Base-by-base conservation (phyloP, 176 grass and related monocot genomes). In the Secale cereale region DNA sequence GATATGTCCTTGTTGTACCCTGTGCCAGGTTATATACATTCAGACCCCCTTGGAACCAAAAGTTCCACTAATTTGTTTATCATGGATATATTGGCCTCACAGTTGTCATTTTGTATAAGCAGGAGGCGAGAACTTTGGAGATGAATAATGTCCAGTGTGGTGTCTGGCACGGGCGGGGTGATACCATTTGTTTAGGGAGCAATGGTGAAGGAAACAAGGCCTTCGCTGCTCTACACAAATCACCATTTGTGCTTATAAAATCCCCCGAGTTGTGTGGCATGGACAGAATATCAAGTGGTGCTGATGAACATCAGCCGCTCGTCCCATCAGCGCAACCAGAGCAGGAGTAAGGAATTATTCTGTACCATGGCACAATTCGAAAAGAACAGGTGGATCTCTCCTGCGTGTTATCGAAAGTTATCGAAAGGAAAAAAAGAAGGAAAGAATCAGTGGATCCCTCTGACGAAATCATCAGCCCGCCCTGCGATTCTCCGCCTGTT, bases 81-180 rank as follows among this genome's bases (percentile, higher is more conserved):
- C 78, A 12, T 62, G n/a, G 20, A 19, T 59, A 29, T 23, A 25
- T 84, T 20, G 22, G 66, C 41, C 86, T 92, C 28, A 83, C 39
- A 4, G 33, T 73, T 59, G 5, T 64, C 15, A 28, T 60, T 85
- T 86, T 70, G 74, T 88, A 70, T 84, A 76, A 86, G 36, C 84
- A 99, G 97, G 97, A 99, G 80, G 92, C 94, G 4, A 92, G 94
- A 73, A 99, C 94, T 12, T 81, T 99, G 73, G 97, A 99, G 88
- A 99, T 96, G 90, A 99, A 99, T 71, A 96, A 99, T 83, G 97
- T 99, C 50, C 97, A 99, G 19, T 89, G 88, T 70, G 94, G 97
- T 59, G 78, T 99, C 40, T 99, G 97, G 97, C 97, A 99, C 23
- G 97, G 97, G 43, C 86, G 97, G 43, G 94, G 97, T 50, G 97